phyloP scores from a whole-genome alignment of 306 rosid genomes.

The Gleditsia sinensis region DNA sequence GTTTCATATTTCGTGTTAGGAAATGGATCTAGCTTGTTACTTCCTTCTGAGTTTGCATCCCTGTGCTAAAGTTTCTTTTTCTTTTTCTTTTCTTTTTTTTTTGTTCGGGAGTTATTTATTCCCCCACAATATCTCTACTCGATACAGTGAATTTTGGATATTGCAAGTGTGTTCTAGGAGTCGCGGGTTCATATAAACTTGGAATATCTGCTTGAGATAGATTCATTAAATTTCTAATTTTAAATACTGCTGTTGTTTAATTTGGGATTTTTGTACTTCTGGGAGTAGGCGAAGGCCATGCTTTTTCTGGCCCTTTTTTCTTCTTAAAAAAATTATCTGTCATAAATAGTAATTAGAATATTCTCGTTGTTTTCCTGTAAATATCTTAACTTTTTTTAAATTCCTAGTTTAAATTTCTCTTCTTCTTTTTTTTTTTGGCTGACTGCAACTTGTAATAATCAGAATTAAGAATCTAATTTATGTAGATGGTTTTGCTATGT shows the following conservation, averaged over 20 bases:
- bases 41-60: constrained; percentile 29
- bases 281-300: neutral
- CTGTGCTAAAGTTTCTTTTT: constrained; percentile 10
- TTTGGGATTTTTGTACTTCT: constrained; percentile 9
- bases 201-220: neutral
- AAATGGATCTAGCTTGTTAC: constrained; percentile 57
- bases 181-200: neutral
- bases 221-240: neutral
- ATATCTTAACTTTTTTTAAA: neutral
- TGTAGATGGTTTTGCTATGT: neutral
- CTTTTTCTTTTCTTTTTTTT: neutral
- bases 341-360: neutral
- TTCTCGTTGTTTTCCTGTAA: neutral
- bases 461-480: neutral
- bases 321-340: neutral
- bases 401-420: neutral
- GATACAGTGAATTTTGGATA: neutral
- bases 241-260: neutral
- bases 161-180: no score
- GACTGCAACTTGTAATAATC: constrained; percentile 8
- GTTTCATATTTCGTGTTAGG: constrained; percentile 18
- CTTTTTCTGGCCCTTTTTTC: neutral
- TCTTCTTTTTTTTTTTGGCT: neutral
- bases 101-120: neutral
- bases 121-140: neutral